These are phyloP conservation scores for Zymoseptoria ardabiliae DNA, from an alignment of 2,329 filamentous ascomycete species.

Conservation along the genomic window DNA sequence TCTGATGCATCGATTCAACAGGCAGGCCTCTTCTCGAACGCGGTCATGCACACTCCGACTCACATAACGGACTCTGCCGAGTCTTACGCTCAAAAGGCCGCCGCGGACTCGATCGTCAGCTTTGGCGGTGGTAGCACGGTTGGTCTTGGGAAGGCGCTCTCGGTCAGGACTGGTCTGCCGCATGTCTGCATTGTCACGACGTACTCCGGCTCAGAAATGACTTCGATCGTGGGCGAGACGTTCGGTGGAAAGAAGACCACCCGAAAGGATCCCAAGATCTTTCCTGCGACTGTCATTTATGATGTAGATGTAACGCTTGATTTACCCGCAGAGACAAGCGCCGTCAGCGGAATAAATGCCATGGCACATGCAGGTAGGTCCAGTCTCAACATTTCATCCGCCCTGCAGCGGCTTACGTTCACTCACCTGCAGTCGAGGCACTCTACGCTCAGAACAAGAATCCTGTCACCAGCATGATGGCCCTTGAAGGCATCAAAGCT, in stretches of 20 bases:
- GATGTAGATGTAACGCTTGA: slow-evolving; percentile 57
- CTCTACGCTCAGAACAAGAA: slow-evolving; percentile 56
- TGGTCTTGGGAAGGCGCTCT: slow-evolving; percentile 43
- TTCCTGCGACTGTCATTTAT: slow-evolving; percentile 56
- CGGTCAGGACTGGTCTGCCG: slow-evolving; percentile 27
- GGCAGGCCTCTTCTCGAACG: slow-evolving; percentile 49
- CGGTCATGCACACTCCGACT: slow-evolving; percentile 57
- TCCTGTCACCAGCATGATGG: slow-evolving; percentile 52
- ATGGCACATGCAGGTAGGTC: slow-evolving; percentile 52
- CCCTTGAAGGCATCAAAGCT: slow-evolving; percentile 49
- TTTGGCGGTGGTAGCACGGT: slow-evolving; percentile 58
- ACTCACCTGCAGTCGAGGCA: slow-evolving; percentile 45
- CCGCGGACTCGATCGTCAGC: slow-evolving; percentile 51
- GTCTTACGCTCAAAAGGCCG: slow-evolving; percentile 37
- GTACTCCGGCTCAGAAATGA: slow-evolving; percentile 48
- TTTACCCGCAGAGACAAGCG: slow-evolving; percentile 46
- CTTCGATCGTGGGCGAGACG: slow-evolving; percentile 57
- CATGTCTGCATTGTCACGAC: slow-evolving; percentile 33
- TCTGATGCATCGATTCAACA: slow-evolving; percentile 30
- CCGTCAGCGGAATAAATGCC: slow-evolving; percentile 57
- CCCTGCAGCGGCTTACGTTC: not conserved
- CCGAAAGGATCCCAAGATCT: slow-evolving; percentile 50
- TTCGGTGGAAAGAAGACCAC: slow-evolving; percentile 52
- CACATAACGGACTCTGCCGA: slow-evolving; percentile 51
- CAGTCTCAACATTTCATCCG: not conserved